A percentile compares a stretch with the other conserved stretches of the same genome.
phyloP scores from a whole-genome alignment of 176 grass and related monocot genomes.

The Guadua angustifolia region DNA sequence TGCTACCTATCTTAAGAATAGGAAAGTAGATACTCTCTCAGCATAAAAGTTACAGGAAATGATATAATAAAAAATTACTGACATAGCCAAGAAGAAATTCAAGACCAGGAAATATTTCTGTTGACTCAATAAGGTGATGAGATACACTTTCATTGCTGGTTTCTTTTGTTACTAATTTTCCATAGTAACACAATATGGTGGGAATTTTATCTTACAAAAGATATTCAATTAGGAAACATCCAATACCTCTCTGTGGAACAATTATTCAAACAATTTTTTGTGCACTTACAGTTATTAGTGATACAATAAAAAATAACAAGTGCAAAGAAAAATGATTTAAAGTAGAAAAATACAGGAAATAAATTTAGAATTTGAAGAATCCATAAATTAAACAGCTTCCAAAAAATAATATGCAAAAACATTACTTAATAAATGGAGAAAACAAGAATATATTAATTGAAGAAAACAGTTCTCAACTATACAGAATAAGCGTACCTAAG shows the following conservation, averaged over 20 bases:
- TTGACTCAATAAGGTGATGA: background rate
- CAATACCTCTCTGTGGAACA: background rate
- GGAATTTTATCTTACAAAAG: slow-evolving; percentile 2
- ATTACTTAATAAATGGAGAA: background rate
- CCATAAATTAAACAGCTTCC: background rate
- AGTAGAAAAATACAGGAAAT: background rate
- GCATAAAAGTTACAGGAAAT: background rate
- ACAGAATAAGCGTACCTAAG: background rate
- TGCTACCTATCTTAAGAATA: background rate
- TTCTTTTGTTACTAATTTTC: background rate
- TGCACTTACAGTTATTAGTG: background rate
- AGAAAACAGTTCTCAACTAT: background rate
- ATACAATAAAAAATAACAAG: background rate
- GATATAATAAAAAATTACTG: background rate
- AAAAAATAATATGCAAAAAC: background rate
- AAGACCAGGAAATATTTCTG: background rate
- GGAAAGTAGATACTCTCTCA: slow-evolving; percentile 18
- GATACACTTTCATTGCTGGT: background rate
- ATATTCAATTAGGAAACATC: slow-evolving; percentile 5
- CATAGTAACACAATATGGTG: background rate
- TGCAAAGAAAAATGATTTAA: background rate
- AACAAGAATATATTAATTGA: background rate
- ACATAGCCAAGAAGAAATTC: slow-evolving; percentile 4
- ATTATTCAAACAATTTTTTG: background rate
- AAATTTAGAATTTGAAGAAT: background rate